Percentiles rank a stretch among this genome's conserved stretches.
phyloP scores from a whole-genome alignment of 495 filamentous ascomycete species.

The Neurospora sp. region DNA sequence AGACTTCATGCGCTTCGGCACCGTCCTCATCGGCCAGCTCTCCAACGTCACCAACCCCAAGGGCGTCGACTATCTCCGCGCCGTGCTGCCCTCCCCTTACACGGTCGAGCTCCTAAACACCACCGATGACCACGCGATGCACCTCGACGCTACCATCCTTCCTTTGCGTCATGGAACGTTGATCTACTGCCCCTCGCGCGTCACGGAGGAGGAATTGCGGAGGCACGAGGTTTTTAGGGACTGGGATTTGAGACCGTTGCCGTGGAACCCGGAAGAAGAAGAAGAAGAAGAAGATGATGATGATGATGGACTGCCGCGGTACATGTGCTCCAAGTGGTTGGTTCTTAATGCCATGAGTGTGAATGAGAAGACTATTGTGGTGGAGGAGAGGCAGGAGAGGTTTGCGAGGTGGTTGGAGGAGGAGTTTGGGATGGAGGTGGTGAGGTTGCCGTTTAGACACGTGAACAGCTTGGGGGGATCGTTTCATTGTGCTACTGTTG shows the following conservation, averaged over 20 bases:
- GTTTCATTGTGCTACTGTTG: slow-evolving; percentile 3
- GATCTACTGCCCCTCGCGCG: background rate
- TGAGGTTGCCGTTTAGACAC: background rate
- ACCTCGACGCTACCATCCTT: background rate
- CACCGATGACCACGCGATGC: slow-evolving; percentile 1
- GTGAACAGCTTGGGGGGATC: slow-evolving; percentile 3
- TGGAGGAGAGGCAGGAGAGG: background rate
- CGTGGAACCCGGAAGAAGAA: background rate
- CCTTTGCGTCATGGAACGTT: background rate
- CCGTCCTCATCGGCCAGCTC: background rate
- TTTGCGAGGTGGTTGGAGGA: background rate
- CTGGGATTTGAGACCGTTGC: background rate
- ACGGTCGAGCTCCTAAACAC: background rate
- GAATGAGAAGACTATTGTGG: background rate
- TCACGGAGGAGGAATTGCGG: background rate
- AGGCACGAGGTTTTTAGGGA: background rate
- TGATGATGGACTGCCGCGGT: background rate
- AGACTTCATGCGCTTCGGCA: slow-evolving; percentile 1
- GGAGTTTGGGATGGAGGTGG: background rate
- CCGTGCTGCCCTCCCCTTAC: background rate
- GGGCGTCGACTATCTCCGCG: background rate
- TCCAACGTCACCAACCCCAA: background rate
- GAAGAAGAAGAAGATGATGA: background rate
- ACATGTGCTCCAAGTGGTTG: slow-evolving; percentile 2
- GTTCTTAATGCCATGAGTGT: background rate